Percentiles rank a stretch among this genome's conserved stretches.
phyloP scores from a whole-genome alignment of 139 green algal genomes.

The Tetradesmus obliquus region DNA sequence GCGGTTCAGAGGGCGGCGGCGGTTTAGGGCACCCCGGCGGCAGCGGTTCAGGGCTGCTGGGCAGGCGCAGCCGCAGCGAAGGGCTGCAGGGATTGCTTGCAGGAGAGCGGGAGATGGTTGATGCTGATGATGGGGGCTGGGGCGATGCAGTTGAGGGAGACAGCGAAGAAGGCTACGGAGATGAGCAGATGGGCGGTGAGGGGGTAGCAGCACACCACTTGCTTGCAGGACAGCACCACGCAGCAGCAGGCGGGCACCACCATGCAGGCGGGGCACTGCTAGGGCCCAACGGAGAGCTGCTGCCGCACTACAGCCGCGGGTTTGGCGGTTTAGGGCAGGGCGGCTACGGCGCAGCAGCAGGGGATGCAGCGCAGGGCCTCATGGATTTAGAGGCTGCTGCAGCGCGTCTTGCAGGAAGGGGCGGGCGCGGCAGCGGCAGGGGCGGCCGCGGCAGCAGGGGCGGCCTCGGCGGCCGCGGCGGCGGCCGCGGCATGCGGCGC shows the following conservation, averaged over 20 bases:
- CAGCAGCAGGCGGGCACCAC: conserved; percentile 23
- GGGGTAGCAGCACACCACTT: background rate
- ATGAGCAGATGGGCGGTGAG: background rate
- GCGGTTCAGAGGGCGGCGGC: conserved; percentile 5
- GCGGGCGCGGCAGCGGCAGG: conserved; percentile 34
- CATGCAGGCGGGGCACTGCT: conserved; percentile 12
- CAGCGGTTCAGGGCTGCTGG: conserved; percentile 16
- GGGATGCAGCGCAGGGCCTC: background rate
- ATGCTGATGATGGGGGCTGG: conserved; percentile 20
- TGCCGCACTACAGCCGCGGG: conserved; percentile 27
- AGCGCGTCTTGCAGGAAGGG: conserved; percentile 8
- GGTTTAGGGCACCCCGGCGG: background rate
- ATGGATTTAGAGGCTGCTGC: conserved; percentile 11
- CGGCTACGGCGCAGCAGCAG: background rate
- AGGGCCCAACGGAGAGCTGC: conserved; percentile 25
- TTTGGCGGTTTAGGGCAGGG: conserved; percentile 11
- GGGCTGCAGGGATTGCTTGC: background rate
- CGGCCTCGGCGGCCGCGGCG: background rate
- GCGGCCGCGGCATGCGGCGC: background rate
- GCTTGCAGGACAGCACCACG: conserved; percentile 1
- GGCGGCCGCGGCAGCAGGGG: conserved; percentile 22
- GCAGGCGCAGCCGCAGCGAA: background rate
- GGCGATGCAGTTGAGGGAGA: conserved; percentile 9
- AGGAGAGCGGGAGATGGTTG: conserved; percentile 5
- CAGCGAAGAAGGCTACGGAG: conserved; percentile 9